phyloP scores from a whole-genome alignment of 306 rosid species.

The Comarum palustre region DNA sequence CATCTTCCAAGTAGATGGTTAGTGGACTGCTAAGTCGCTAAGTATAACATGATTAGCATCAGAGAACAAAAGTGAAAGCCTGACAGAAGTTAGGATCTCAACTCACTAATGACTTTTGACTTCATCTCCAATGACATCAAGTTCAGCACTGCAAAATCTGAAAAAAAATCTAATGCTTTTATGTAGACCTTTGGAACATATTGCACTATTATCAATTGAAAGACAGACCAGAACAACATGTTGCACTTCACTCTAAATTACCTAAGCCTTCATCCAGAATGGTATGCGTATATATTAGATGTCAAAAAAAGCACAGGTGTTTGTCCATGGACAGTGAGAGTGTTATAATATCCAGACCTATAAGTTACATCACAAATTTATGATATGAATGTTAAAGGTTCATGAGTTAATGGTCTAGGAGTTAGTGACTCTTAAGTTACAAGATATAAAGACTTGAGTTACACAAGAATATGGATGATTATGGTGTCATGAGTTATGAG shows the following conservation, averaged over 20 bases:
- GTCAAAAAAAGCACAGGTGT: conserved; percentile 14
- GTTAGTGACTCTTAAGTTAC: too few relatives aligned
- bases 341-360: too few relatives aligned
- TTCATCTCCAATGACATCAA: not conserved
- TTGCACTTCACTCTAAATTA: not conserved
- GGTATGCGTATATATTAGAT: not conserved
- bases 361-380: too few relatives aligned
- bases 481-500: too few relatives aligned
- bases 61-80: not conserved
- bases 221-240: not conserved
- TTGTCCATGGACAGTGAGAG: conserved; percentile 24
- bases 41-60: not conserved
- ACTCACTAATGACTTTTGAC: not conserved
- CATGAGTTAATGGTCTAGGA: too few relatives aligned
- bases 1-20: not conserved
- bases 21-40: not conserved
- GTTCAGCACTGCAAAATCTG: too few relatives aligned
- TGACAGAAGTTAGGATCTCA: not conserved
- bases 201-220: not conserved
- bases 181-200: not conserved
- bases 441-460: too few relatives aligned
- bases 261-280: not conserved
- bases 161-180: not conserved
- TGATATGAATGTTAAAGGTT: too few relatives aligned
- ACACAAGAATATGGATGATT: too few relatives aligned